Evolutionary conservation across 1,139 yeast species (phyloP), one percentile per base, ranked within the genome.

Genomic region (Suhomyces coccinellae): DNA sequence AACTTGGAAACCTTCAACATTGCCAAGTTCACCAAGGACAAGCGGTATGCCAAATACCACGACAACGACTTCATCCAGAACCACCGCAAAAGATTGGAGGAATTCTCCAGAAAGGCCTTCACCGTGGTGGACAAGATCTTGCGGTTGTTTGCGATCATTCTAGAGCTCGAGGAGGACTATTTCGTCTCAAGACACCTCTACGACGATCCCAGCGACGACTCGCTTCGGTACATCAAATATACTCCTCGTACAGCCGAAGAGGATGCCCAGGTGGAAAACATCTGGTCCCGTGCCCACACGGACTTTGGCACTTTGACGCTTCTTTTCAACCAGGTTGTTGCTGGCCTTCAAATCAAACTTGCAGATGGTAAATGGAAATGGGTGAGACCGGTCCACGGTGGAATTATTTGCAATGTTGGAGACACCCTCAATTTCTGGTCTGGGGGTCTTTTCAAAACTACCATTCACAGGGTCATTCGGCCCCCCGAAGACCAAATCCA

Each of bases 141-240:
- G 27, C 55, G 54, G 9, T 52, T 66, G 7, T 65, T 67, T 52
- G 71, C 71, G 1, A 56, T 66, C 2, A 65, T 65, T 35, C 51
- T 67, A 38, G 69, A 66, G 45, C 52, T 67, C 29, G 66, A 61
- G 33, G 72, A 67, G 46, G 54, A 63, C 41, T 65, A 62, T 43
- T 65, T 66, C 41, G 66, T 59, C 6, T 54, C 59, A 14, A 55
- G 57, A 33, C 71, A 66, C 48, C 42, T 52, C 14, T 66, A 63
- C 45, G 63, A 65, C 14, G 67, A 61, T 28, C 59, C 65, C 2
- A 63, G 69, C 38, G 71, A 66, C 43, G 71, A 66, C 44, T 67
- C 65, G 41, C 48, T 66, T 29, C 47, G 72, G 35, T 67, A 53
- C 49, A 67, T 67, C 67, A 61, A 63, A 42, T 66, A 66, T 45